These are phyloP conservation scores for Aurantiochytrium sp. DNA, from an alignment of 108 stramenopile genomes.

Conservation along the genomic window DNA sequence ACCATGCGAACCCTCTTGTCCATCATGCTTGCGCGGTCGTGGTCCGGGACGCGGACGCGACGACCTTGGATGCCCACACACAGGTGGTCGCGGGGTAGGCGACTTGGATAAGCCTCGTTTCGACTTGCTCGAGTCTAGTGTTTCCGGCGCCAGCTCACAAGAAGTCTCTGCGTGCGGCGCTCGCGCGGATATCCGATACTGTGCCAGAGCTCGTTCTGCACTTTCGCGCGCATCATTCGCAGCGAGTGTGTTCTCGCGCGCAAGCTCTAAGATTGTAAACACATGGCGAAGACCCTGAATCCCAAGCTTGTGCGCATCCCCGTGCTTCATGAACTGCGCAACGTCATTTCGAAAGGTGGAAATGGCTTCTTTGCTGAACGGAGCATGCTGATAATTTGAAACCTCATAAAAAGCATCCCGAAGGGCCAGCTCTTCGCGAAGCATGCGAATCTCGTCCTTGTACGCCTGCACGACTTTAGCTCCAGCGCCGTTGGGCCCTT, in stretches of 20 bases:
- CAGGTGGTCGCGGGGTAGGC: too few species aligned
- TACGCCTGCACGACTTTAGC: background rate
- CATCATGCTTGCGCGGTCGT: too few species aligned
- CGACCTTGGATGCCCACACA: too few species aligned
- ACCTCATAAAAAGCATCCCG: background rate
- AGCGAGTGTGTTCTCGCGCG: background rate
- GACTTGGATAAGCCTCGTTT: too few species aligned
- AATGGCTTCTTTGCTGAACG: background rate
- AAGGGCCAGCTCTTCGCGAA: constrained; percentile 27
- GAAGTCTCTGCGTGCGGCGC: too few species aligned
- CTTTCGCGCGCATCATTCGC: background rate
- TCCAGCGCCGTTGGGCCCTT: background rate
- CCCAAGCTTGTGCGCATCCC: background rate
- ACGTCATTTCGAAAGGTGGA: background rate
- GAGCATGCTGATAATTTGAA: background rate
- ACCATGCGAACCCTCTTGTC: too few species aligned
- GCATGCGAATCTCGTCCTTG: constrained; percentile 12
- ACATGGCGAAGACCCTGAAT: background rate
- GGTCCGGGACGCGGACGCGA: too few species aligned
- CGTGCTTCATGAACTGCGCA: background rate
- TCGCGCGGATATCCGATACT: too few species aligned
- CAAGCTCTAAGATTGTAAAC: background rate
- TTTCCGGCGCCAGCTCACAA: too few species aligned
- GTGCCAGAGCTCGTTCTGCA: background rate
- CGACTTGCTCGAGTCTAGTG: too few species aligned